Conservation (phyloP, 2,329 filamentous ascomycete species). For the Colletotrichum echinochloae region DNA sequence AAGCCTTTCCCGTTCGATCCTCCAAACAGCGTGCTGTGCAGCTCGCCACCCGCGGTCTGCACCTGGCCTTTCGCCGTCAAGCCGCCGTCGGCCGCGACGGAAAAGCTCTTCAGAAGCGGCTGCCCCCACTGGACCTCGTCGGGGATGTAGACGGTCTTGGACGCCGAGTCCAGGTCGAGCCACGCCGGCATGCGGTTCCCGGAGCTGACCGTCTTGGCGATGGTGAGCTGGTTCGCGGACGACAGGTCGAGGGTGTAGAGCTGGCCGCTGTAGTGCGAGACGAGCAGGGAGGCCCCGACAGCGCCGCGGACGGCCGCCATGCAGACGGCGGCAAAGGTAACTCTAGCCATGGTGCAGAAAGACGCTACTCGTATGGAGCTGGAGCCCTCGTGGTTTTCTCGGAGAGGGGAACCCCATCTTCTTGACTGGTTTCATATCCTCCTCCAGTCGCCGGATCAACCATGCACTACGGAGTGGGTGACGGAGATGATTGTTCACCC, state of each 20-base stretch:
- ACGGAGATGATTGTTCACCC: no score
- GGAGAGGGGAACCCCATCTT: neutral
- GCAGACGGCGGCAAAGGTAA: neutral
- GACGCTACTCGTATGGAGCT: neutral
- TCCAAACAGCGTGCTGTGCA: conserved; percentile 57
- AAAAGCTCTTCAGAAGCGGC: conserved; percentile 51
- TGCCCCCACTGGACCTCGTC: conserved; percentile 53
- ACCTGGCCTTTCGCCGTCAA: conserved; percentile 49
- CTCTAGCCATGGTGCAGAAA: neutral
- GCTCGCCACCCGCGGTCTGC: conserved; percentile 51
- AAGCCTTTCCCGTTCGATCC: conserved; percentile 53
- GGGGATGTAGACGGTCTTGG: conserved; percentile 50
- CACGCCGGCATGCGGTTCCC: conserved; percentile 54
- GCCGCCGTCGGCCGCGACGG: conserved; percentile 48
- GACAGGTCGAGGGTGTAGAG: conserved; percentile 52
- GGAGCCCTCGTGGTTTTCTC: neutral
- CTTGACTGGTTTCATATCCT: neutral
- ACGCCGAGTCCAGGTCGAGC: conserved; percentile 50
- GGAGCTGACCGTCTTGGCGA: conserved; percentile 46
- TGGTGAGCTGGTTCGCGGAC: conserved; percentile 45
- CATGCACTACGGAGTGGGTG: no score
- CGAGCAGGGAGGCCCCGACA: conserved; percentile 47
- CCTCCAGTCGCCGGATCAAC: neutral
- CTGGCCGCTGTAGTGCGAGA: conserved; percentile 55
- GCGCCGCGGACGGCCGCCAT: neutral